Evolutionary conservation across 2,329 filamentous ascomycete genomes (phyloP).

Genomic region (Raffaelea ambrosiae): DNA sequence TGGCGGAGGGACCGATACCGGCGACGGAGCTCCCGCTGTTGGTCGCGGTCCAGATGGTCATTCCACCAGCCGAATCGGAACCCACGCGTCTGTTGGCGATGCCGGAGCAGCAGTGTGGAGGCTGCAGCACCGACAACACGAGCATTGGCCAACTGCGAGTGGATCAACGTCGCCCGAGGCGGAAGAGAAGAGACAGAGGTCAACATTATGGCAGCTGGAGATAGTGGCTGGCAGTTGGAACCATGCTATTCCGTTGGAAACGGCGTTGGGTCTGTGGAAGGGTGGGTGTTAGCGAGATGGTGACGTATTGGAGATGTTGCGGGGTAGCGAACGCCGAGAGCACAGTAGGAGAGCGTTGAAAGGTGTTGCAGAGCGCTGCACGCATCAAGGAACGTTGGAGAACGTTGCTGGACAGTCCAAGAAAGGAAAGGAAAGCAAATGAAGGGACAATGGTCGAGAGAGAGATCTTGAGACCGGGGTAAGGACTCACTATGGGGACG

Average conservation of each 20-base stretch:
- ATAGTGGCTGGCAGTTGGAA: background rate
- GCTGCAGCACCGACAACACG: conserved; percentile 8
- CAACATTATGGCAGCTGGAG: conserved; percentile 10
- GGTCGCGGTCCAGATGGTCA: conserved; percentile 30
- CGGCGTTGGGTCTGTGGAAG: too few species aligned
- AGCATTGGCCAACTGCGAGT: conserved; percentile 3
- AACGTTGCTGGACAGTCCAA: too few species aligned
- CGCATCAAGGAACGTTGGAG: too few species aligned
- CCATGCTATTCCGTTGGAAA: background rate
- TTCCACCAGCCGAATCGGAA: conserved; percentile 43
- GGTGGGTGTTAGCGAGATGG: too few species aligned
- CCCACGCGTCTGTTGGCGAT: conserved; percentile 27
- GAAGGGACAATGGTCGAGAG: too few species aligned
- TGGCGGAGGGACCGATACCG: conserved; percentile 34
- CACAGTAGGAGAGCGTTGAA: too few species aligned
- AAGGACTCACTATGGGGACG: conserved; percentile 1
- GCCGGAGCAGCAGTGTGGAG: conserved; percentile 15
- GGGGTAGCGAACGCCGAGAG: too few species aligned
- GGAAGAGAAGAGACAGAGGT: conserved; percentile 8
- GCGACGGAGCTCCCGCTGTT: conserved; percentile 33
- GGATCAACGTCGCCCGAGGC: conserved; percentile 7
- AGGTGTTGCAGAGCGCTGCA: too few species aligned
- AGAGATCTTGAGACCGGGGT: too few species aligned
- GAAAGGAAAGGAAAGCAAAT: too few species aligned
- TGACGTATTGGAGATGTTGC: too few species aligned